phyloP scores from a whole-genome alignment of 306 rosid genomes.

The Geum urbanum region DNA sequence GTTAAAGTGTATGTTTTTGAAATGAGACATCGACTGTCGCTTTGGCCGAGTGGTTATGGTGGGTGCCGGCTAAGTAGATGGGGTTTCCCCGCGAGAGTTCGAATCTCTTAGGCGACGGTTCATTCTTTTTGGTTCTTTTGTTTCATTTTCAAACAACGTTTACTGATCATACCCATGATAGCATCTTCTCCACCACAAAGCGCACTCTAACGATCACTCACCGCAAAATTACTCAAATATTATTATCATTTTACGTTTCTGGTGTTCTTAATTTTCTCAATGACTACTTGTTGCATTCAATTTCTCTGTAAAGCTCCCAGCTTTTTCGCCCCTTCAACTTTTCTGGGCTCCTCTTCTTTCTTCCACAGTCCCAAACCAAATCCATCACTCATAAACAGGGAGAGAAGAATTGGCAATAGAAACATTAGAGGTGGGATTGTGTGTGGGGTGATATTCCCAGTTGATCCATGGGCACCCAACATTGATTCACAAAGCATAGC shows the following conservation, averaged over 20 bases:
- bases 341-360: slow-evolving; percentile 21
- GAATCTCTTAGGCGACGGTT: slow-evolving; percentile 6
- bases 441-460: slow-evolving; percentile 48
- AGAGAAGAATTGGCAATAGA: slow-evolving; percentile 14
- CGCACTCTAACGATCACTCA: neutral
- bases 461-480: slow-evolving; percentile 93
- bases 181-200: slow-evolving; percentile 9
- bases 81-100: slow-evolving; percentile 10
- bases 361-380: slow-evolving; percentile 4
- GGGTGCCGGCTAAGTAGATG: slow-evolving; percentile 5
- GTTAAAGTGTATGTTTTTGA: too few relatives aligned
- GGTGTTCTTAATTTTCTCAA: neutral
- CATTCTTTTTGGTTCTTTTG: too few relatives aligned
- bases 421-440: slow-evolving; percentile 30
- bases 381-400: slow-evolving; percentile 16
- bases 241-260: too few relatives aligned
- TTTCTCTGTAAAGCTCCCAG: slow-evolving; percentile 32
- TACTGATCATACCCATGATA: too few relatives aligned
- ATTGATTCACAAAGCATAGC: slow-evolving; percentile 84
- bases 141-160: neutral
- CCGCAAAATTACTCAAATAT: too few relatives aligned
- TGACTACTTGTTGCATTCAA: slow-evolving; percentile 15
- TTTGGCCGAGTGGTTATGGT: slow-evolving; percentile 12
- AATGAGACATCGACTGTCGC: neutral
- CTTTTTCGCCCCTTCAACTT: slow-evolving; percentile 29